Percentiles rank a stretch among this genome's conserved stretches.
These are phyloP conservation scores for Termitomyces sp. DNA, from an alignment of 768 basidiomycete species.

Conservation along the genomic window DNA sequence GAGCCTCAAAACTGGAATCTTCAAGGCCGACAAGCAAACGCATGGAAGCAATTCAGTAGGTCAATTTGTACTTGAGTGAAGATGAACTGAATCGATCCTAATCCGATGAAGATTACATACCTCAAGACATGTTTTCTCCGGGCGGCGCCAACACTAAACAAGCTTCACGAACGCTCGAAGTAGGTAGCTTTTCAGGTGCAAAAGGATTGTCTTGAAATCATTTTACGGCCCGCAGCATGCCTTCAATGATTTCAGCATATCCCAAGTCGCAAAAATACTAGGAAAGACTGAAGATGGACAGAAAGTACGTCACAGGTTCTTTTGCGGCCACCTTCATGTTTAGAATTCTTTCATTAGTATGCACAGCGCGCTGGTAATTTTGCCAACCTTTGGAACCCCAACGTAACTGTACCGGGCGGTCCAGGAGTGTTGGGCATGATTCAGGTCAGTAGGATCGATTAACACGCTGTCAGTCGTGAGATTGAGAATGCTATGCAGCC, in stretches of 20 bases:
- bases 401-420: constrained; percentile 43
- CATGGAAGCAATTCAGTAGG: constrained; percentile 50
- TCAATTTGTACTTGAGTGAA: neutral
- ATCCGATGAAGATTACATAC: constrained; percentile 28
- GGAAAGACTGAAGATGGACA: constrained; percentile 42
- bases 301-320: constrained; percentile 33
- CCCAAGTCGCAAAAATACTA: constrained; percentile 54
- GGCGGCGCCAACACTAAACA: constrained; percentile 58
- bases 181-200: constrained; percentile 14
- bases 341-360: constrained; percentile 32
- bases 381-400: constrained; percentile 55
- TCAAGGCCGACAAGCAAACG: constrained; percentile 51
- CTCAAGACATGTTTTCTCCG: constrained; percentile 33
- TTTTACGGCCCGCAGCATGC: constrained; percentile 39
- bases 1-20: constrained; percentile 59
- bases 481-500: constrained; percentile 28
- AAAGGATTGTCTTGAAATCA: neutral
- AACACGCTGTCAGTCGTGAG: neutral
- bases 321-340: neutral
- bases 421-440: constrained; percentile 51
- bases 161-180: constrained; percentile 58
- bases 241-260: constrained; percentile 60
- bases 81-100: neutral
- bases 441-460: constrained; percentile 34
- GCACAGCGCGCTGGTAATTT: constrained; percentile 50